Evolutionary conservation across 306 rosid genomes (phyloP).

Genomic region (Luffa acutangula): DNA sequence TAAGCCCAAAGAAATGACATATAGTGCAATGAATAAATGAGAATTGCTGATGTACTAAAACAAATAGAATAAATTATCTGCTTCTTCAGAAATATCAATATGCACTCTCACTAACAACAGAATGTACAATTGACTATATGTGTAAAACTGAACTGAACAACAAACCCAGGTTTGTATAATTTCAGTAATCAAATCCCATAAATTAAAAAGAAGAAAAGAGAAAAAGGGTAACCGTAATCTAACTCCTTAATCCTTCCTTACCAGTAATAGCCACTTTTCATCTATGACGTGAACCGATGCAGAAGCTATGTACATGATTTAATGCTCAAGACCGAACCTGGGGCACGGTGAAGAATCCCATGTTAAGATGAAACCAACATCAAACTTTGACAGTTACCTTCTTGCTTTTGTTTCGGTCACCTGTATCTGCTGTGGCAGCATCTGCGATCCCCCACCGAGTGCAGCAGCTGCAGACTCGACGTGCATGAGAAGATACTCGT

Average conservation of each 20-base stretch:
- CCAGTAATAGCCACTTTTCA: neutral
- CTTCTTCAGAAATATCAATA: neutral
- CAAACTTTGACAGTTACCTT: conserved; percentile 31
- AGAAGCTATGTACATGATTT: conserved; percentile 1
- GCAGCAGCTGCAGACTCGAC: conserved; percentile 97
- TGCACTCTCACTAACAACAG: conserved; percentile 12
- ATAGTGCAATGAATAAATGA: neutral
- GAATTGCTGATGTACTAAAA: neutral
- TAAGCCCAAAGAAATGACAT: neutral
- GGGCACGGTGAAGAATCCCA: neutral
- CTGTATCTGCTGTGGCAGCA: conserved; percentile 26
- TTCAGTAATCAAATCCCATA: conserved; percentile 25
- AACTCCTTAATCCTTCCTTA: neutral
- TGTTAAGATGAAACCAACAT: neutral
- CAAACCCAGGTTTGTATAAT: conserved; percentile 20
- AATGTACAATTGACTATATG: conserved; percentile 10
- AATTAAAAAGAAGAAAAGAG: conserved; percentile 1
- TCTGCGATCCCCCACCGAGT: conserved; percentile 52
- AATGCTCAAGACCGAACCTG: neutral
- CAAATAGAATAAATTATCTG: neutral
- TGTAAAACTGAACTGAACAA: neutral
- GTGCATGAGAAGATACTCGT: conserved; percentile 86
- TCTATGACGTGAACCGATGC: neutral
- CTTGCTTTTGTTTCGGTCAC: conserved; percentile 39
- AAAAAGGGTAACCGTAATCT: neutral